Conservation (phyloP, 305 asterid genomes). For the Fraxinus angustifolia region DNA sequence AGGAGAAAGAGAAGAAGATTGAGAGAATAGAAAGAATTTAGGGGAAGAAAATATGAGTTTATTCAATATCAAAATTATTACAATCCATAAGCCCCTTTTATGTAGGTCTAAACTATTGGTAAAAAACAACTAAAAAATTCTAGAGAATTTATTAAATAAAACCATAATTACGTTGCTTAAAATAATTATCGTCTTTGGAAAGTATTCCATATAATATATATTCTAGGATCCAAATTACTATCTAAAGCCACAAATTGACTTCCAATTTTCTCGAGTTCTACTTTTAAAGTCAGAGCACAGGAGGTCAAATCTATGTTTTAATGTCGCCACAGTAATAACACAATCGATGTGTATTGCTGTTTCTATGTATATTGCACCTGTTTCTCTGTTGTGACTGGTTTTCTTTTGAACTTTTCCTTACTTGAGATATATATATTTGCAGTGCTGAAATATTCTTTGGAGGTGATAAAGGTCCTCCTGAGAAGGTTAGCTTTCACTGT, state of each 20-base stretch:
- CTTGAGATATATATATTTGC: constrained; percentile 31
- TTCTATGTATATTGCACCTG: neutral
- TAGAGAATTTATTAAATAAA: neutral
- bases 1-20: neutral
- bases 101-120: neutral
- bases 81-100: neutral
- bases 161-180: neutral
- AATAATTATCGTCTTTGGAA: neutral
- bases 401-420: constrained; percentile 16
- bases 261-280: neutral
- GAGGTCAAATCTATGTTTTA: neutral
- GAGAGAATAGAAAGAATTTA: neutral
- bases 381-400: neutral
- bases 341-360: neutral
- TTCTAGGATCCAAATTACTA: neutral
- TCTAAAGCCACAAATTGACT: neutral
- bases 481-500: constrained; percentile 58
- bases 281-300: neutral
- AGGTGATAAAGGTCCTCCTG: constrained; percentile 84
- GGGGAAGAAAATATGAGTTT: neutral
- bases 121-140: neutral
- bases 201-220: too few species aligned
- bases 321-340: neutral
- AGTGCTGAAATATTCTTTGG: constrained; percentile 92
- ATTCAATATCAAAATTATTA: neutral